phyloP scores from a whole-genome alignment of 768 basidiomycete genomes.

The Lactifluus subvellereus region DNA sequence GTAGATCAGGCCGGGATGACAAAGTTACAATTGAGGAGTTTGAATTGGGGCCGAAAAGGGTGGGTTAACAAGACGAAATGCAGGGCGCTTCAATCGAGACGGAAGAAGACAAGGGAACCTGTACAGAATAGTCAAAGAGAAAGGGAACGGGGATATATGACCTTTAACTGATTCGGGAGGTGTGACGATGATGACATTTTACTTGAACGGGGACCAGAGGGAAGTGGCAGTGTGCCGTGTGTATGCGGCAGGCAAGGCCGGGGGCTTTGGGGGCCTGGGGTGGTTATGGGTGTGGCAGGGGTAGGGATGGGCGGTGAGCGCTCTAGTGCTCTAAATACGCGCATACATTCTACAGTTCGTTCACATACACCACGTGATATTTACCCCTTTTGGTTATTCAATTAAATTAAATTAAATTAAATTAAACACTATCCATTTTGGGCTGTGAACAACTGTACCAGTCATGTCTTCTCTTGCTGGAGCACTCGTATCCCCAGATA shows the following conservation, averaged over 20 bases:
- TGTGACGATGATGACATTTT: neutral
- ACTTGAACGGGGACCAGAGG: neutral
- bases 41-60: neutral
- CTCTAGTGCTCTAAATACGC: constrained; percentile 12
- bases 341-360: neutral
- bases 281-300: neutral
- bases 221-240: neutral
- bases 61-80: neutral
- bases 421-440: neutral
- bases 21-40: neutral
- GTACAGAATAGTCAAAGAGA: neutral
- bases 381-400: neutral
- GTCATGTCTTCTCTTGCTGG: constrained; percentile 16
- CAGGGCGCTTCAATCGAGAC: neutral
- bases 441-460: neutral
- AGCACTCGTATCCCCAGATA: constrained; percentile 10
- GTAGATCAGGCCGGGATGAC: neutral
- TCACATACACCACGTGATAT: neutral
- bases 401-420: neutral
- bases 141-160: too few species aligned
- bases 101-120: neutral
- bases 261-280: neutral
- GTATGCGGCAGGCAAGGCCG: neutral
- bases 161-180: neutral
- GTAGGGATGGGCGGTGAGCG: neutral